Base-by-base conservation (phyloP, 2,329 filamentous ascomycete genomes). In the Cercospora zeae-maydis region DNA sequence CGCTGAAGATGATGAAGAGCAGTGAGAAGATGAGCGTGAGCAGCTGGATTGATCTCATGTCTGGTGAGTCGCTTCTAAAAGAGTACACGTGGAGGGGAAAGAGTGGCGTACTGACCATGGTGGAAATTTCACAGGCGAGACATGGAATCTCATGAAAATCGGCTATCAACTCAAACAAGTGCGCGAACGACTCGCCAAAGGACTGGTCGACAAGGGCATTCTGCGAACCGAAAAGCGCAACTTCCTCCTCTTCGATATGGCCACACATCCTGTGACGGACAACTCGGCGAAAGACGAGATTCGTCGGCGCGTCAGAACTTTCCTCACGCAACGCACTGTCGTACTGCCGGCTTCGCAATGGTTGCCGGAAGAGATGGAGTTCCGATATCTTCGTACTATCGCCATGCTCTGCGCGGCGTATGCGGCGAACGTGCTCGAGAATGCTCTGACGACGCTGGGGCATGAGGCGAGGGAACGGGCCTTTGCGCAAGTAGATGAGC, bases 61-160 rank as follows among this genome's bases (percentile, higher is more conserved):
- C 93, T 78, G 95, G 93, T 97, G 83, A 53, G 49, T 53, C n/a
- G 27, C 14, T 13, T 19, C 30, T 19, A 5, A 3, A 33, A 9
- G 39, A 58, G 24, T 9, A 6, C 3, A 34, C 11, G 14, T 51
- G 11, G 19, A 16, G 11, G 39, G 21, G 2, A 14, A 16, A 33
- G 49, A 56, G 14, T 21, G 27, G n/a, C 16, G n/a, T 61, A 49
- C 60, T 67, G 58, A 65, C 24, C n/a, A 9, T 24, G 27, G 2
- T 49, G 6, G n/a, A 52, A n/a, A 16, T 39, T 3, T 37, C 58
- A 63, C 75, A 98, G 93, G 95, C 76, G 95, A 99, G 80, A 99
- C 95, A 60, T 99, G 95, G 95, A 99, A 99, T 77, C 82, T 99
- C 69, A 98, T 99, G 95, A 99, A 99, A 83, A 99, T 99, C 73